Evolutionary conservation across 495 filamentous ascomycete genomes (phyloP).

Genomic region (Elasticomyces elasticus): DNA sequence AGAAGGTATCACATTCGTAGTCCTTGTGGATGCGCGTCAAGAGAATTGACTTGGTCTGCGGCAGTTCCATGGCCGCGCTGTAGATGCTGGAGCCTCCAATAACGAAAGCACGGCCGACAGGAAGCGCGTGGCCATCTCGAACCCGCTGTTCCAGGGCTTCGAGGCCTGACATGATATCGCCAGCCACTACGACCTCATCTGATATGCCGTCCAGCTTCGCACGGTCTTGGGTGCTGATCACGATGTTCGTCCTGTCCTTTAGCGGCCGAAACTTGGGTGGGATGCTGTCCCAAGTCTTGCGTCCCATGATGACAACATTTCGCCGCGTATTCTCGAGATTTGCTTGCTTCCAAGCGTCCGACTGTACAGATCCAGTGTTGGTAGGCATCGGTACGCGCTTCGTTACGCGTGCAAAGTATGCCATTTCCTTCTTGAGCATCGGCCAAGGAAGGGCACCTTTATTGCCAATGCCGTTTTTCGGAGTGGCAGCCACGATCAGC

Average conservation of each 20-base stretch:
- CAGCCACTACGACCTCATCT: constrained; percentile 29
- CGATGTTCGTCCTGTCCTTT: constrained; percentile 63
- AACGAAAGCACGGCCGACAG: constrained; percentile 55
- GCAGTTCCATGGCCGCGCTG: constrained; percentile 46
- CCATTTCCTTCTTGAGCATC: constrained; percentile 77
- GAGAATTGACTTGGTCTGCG: constrained; percentile 39
- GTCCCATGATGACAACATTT: constrained; percentile 93
- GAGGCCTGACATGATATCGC: constrained; percentile 44
- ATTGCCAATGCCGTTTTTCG: constrained; percentile 75
- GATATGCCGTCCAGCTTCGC: constrained; percentile 25
- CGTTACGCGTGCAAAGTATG: constrained; percentile 85
- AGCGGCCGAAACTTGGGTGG: constrained; percentile 69
- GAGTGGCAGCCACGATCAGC: constrained; percentile 66
- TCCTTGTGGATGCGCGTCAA: constrained; percentile 51
- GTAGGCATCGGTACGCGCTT: constrained; percentile 43
- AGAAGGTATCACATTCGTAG: constrained; percentile 86
- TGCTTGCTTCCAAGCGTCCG: constrained; percentile 11
- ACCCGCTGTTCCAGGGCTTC: constrained; percentile 31
- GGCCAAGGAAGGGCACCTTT: constrained; percentile 80
- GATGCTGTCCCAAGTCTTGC: constrained; percentile 89
- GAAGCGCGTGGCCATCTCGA: constrained; percentile 16
- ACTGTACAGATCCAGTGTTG: constrained; percentile 23
- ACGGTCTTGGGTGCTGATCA: constrained; percentile 49
- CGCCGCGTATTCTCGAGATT: constrained; percentile 15
- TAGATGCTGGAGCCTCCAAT: constrained; percentile 91